Percentiles rank a stretch among this genome's conserved stretches.
Conservation (phyloP, 768 basidiomycete genomes). For the Leccinum boreale region DNA sequence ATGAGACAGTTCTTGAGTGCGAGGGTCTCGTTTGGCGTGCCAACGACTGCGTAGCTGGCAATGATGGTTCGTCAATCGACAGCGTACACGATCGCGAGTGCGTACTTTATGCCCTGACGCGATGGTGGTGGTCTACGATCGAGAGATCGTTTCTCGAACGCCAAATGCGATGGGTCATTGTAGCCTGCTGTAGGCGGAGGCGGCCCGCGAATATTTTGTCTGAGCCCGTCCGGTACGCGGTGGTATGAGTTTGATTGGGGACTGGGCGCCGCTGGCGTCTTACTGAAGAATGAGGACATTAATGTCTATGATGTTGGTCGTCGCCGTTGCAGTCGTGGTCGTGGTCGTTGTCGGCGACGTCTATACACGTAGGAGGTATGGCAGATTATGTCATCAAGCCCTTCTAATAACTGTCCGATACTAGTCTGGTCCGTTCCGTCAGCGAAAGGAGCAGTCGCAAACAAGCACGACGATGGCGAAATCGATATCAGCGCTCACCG, state of each 20-base stretch:
- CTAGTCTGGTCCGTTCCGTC: background rate
- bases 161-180: conserved; percentile 47
- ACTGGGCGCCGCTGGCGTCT: conserved; percentile 27
- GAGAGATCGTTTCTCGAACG: conserved; percentile 50
- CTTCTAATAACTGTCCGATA: background rate
- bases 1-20: conserved; percentile 82
- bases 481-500: conserved; percentile 8
- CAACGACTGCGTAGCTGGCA: conserved; percentile 52
- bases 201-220: conserved; percentile 33
- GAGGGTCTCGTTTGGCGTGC: conserved; percentile 60
- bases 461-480: conserved; percentile 2
- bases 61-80: background rate
- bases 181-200: conserved; percentile 42
- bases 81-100: background rate
- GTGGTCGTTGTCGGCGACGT: no score
- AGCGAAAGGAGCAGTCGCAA: background rate
- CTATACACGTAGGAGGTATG: no score
- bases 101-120: conserved; percentile 29
- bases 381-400: background rate
- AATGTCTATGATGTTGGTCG: background rate
- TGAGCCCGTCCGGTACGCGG: conserved; percentile 40
- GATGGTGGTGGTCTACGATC: conserved; percentile 40
- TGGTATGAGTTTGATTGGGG: conserved; percentile 42
- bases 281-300: conserved; percentile 44
- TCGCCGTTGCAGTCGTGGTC: background rate